phyloP scores from a whole-genome alignment of 129 eudicot species.

The Tanacetum coccineum region DNA sequence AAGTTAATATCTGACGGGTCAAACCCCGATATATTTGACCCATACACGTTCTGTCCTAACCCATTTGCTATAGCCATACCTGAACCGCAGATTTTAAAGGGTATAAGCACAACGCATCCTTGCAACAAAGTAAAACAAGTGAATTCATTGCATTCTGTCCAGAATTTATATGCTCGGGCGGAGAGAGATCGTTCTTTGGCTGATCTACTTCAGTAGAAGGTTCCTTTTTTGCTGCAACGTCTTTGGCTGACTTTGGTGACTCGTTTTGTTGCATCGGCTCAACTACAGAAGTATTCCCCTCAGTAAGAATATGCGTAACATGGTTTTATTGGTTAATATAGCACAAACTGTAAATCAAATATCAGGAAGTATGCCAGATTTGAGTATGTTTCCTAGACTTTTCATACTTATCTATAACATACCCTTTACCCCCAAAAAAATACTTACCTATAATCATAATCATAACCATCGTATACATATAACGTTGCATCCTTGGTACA shows the following conservation, averaged over 20 bases:
- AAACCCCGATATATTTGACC: too few species aligned
- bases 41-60: too few species aligned
- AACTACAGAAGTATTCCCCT: slow-evolving; percentile 29
- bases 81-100: slow-evolving; percentile 56
- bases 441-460: too few species aligned
- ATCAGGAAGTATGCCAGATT: slow-evolving; percentile 3
- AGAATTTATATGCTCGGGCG: slow-evolving; percentile 20
- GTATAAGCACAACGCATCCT: slow-evolving; percentile 53
- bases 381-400: neutral
- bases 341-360: slow-evolving; percentile 6
- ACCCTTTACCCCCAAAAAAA: too few species aligned
- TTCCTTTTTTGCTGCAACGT: slow-evolving; percentile 31
- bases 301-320: slow-evolving; percentile 31
- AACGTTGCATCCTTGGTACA: slow-evolving; percentile 66
- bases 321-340: neutral
- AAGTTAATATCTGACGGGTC: too few species aligned
- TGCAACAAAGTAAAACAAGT: slow-evolving; percentile 62
- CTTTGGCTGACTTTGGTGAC: slow-evolving; percentile 33
- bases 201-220: slow-evolving; percentile 30
- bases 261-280: slow-evolving; percentile 29
- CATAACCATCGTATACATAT: slow-evolving; percentile 44
- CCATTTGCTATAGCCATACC: slow-evolving; percentile 34
- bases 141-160: slow-evolving; percentile 36
- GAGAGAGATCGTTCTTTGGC: slow-evolving; percentile 25
- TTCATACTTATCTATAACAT: slow-evolving; percentile 88